A percentile compares a stretch with the other conserved stretches of the same genome.
These are phyloP conservation scores for Syncephalastrum sp. DNA, from an alignment of 371 early-diverging fungal species.

Conservation along the genomic window DNA sequence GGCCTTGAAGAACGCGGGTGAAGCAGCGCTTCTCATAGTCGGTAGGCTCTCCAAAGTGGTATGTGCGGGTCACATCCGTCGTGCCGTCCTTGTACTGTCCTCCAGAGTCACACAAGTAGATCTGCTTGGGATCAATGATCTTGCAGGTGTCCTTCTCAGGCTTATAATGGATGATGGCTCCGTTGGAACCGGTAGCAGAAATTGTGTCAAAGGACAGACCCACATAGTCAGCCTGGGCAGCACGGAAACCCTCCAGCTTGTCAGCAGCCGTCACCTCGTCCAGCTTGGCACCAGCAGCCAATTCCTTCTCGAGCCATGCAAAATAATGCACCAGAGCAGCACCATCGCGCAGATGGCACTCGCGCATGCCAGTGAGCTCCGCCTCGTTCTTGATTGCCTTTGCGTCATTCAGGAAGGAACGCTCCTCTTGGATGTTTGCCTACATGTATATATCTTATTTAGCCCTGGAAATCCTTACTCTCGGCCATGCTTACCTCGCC, in stretches of 20 bases:
- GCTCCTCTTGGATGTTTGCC: slow-evolving; percentile 46
- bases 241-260: slow-evolving; percentile 70
- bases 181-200: slow-evolving; percentile 94
- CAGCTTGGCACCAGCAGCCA: slow-evolving; percentile 57
- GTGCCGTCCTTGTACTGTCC: slow-evolving; percentile 98
- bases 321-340: slow-evolving; percentile 91
- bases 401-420: slow-evolving; percentile 75
- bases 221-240: slow-evolving; percentile 70
- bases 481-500: slow-evolving; percentile 33
- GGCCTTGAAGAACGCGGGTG: slow-evolving; percentile 97
- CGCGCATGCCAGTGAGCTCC: slow-evolving; percentile 93
- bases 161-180: slow-evolving; percentile 98
- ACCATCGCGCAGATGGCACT: slow-evolving; percentile 94
- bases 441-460: slow-evolving; percentile 39
- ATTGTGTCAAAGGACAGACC: slow-evolving; percentile 98
- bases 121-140: slow-evolving; percentile 53
- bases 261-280: slow-evolving; percentile 84
- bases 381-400: slow-evolving; percentile 94
- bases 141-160: slow-evolving; percentile 77
- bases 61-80: slow-evolving; percentile 98
- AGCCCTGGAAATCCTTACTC: too few relatives aligned
- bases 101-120: slow-evolving; percentile 98
- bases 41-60: slow-evolving; percentile 91
- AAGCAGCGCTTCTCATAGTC: slow-evolving; percentile 85
- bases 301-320: slow-evolving; percentile 92